phyloP scores from a whole-genome alignment of 768 basidiomycete genomes.

The Collybia sp. region DNA sequence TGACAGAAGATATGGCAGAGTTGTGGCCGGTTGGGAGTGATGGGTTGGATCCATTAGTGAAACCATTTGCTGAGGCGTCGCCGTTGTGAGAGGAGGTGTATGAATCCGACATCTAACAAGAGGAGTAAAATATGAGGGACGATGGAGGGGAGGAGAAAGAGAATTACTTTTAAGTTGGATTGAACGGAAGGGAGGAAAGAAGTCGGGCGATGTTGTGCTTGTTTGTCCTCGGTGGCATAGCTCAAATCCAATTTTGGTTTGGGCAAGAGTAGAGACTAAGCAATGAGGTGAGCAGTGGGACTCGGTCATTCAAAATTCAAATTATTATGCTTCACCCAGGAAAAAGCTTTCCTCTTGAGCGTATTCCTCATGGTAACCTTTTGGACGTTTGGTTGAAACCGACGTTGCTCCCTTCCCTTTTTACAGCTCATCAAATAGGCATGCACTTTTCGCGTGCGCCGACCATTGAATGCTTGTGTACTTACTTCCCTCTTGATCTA shows the following conservation, averaged over 20 bases:
- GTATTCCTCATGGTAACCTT: conserved; percentile 17
- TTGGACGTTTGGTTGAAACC: background rate
- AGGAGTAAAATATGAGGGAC: conserved; percentile 21
- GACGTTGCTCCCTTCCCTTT: background rate
- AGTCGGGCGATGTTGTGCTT: conserved; percentile 42
- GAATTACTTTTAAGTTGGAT: conserved; percentile 49
- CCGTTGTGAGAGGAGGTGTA: conserved; percentile 66
- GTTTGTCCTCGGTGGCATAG: conserved; percentile 40
- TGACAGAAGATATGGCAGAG: conserved; percentile 39
- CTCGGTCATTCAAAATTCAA: background rate
- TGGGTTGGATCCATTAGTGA: conserved; percentile 59
- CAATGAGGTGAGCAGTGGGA: background rate
- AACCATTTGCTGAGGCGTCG: conserved; percentile 56
- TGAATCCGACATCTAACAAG: conserved; percentile 69
- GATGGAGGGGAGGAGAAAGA: conserved; percentile 24
- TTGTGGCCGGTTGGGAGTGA: conserved; percentile 40
- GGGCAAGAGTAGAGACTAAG: conserved; percentile 43
- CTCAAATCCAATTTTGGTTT: conserved; percentile 40
- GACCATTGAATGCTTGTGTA: too few relatives aligned
- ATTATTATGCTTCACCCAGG: conserved; percentile 21
- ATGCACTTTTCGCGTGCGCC: too few relatives aligned
- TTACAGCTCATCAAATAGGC: too few relatives aligned
- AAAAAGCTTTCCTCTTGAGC: conserved; percentile 6
- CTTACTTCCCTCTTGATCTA: too few relatives aligned
- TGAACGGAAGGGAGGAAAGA: conserved; percentile 49